Conservation (phyloP, 805 yeast species). For the Suhomyces canberraensis region DNA sequence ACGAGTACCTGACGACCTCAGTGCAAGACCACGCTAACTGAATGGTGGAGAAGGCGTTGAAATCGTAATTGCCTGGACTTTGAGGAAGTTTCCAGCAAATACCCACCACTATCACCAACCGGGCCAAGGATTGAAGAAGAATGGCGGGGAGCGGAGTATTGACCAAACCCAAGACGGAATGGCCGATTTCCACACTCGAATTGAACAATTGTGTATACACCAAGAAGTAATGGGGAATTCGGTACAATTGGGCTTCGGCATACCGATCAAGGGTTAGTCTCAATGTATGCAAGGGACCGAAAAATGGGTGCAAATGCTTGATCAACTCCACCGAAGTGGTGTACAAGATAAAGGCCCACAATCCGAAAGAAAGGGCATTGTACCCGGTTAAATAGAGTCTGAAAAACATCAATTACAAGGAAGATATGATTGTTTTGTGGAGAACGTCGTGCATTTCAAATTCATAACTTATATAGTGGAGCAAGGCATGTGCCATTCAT, state of each 20-base stretch:
- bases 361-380: conserved; percentile 14
- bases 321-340: conserved; percentile 10
- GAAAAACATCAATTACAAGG: background rate
- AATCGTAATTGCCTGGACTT: conserved; percentile 25
- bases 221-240: conserved; percentile 27
- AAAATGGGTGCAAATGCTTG: conserved; percentile 1
- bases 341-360: conserved; percentile 17
- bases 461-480: too few species aligned
- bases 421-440: background rate
- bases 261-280: background rate
- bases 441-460: too few species aligned
- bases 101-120: conserved; percentile 27
- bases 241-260: background rate
- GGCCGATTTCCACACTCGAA: conserved; percentile 22
- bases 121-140: conserved; percentile 27
- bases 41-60: conserved; percentile 18
- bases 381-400: conserved; percentile 13
- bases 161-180: conserved; percentile 25
- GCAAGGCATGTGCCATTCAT: too few species aligned
- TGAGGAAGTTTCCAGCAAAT: conserved; percentile 25
- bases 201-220: conserved; percentile 24
- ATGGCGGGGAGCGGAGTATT: conserved; percentile 25
- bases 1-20: conserved; percentile 29
- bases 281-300: background rate
- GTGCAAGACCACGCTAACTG: conserved; percentile 28